Conservation (phyloP, 495 filamentous ascomycete genomes). For the Diplogelasinospora grovesii region DNA sequence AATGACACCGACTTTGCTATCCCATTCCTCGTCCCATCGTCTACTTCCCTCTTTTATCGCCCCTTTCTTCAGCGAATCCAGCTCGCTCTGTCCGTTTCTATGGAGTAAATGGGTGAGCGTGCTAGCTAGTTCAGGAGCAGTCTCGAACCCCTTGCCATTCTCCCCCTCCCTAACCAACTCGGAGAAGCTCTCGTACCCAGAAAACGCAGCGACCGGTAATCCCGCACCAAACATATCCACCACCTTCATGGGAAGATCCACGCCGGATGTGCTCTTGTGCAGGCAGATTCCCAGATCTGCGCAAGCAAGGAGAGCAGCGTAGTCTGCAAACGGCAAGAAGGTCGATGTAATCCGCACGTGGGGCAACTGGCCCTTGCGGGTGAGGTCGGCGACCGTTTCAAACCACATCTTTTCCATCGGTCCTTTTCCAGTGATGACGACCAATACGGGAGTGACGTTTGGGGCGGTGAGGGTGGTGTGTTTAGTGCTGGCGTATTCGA, state of each 20-base stretch:
- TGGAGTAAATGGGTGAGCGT: slow-evolving; percentile 58
- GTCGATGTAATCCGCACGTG: slow-evolving; percentile 69
- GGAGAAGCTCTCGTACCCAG: slow-evolving; percentile 72
- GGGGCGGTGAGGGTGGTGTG: slow-evolving; percentile 35
- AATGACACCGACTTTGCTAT: slow-evolving; percentile 64
- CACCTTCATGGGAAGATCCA: slow-evolving; percentile 98
- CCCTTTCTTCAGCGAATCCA: slow-evolving; percentile 60
- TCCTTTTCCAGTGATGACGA: slow-evolving; percentile 89
- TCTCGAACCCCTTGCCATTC: slow-evolving; percentile 78
- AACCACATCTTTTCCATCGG: slow-evolving; percentile 75
- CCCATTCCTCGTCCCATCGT: slow-evolving; percentile 95
- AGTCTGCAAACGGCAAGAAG: slow-evolving; percentile 77
- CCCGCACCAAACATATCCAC: slow-evolving; percentile 98
- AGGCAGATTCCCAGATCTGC: slow-evolving; percentile 88
- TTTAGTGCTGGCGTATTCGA: slow-evolving; percentile 49
- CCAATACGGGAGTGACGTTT: slow-evolving; percentile 40
- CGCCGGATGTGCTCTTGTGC: slow-evolving; percentile 86
- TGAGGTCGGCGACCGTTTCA: slow-evolving; percentile 51
- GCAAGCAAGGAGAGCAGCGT: slow-evolving; percentile 76
- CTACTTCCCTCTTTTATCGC: slow-evolving; percentile 67
- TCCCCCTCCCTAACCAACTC: slow-evolving; percentile 81
- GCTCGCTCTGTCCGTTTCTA: slow-evolving; percentile 32
- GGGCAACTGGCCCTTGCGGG: slow-evolving; percentile 50
- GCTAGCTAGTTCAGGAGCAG: slow-evolving; percentile 50
- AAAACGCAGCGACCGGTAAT: slow-evolving; percentile 82